Conservation (phyloP, 805 yeast genomes). For the Clavispora asparagi region DNA sequence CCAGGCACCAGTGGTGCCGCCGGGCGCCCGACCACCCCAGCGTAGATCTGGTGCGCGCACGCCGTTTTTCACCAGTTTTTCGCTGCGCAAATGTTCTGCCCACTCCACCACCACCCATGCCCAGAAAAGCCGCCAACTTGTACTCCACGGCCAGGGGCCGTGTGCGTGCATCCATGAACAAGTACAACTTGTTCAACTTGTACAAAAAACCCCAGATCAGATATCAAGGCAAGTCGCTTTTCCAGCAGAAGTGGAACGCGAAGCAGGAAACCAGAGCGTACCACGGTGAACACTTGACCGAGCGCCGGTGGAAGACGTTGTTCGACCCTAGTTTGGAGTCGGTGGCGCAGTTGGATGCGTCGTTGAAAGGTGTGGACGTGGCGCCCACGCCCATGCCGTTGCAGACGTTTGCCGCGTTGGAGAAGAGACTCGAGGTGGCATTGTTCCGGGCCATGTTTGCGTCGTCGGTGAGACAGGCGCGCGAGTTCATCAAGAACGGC, state of each 20-base stretch:
- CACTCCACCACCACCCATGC: slow-evolving; percentile 35
- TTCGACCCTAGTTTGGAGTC: slow-evolving; percentile 72
- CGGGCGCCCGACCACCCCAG: background rate
- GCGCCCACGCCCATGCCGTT: slow-evolving; percentile 74
- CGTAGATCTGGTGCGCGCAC: slow-evolving; percentile 5
- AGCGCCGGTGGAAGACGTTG: slow-evolving; percentile 67
- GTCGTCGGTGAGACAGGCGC: slow-evolving; percentile 87
- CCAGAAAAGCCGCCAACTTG: slow-evolving; percentile 54
- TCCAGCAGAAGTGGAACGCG: slow-evolving; percentile 87
- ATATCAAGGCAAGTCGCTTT: slow-evolving; percentile 62
- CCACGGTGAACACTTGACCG: slow-evolving; percentile 92
- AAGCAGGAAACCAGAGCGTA: slow-evolving; percentile 90
- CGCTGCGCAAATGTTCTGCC: slow-evolving; percentile 2
- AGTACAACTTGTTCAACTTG: slow-evolving; percentile 82
- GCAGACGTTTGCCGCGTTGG: slow-evolving; percentile 86
- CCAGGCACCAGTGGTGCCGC: no score
- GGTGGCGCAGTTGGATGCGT: slow-evolving; percentile 85
- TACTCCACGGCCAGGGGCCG: slow-evolving; percentile 62
- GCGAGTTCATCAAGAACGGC: slow-evolving; percentile 78
- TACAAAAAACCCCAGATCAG: slow-evolving; percentile 62
- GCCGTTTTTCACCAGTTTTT: slow-evolving; percentile 8
- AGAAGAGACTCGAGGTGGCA: slow-evolving; percentile 85
- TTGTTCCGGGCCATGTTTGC: slow-evolving; percentile 91
- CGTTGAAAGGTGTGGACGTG: slow-evolving; percentile 54
- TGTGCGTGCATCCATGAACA: slow-evolving; percentile 87